Evolutionary conservation across 257 asterid genomes (phyloP).

Genomic region (Leptodermis oblonga): DNA sequence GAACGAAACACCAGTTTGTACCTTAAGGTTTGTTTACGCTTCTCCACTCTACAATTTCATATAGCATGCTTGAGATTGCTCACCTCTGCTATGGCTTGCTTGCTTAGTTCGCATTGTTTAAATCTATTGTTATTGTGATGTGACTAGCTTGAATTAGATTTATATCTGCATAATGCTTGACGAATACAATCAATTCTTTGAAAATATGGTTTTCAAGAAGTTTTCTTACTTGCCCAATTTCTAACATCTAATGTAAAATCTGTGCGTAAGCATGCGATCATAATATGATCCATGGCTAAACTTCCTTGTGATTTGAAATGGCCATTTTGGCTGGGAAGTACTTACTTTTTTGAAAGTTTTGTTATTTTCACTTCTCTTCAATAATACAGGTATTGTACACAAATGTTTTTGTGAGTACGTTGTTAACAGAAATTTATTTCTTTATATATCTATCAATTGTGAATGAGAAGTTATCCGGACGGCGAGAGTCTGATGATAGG

Average conservation of each 20-base stretch:
- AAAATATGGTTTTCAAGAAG: not conserved
- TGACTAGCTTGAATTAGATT: not conserved
- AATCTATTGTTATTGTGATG: not conserved
- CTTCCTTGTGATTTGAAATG: not conserved
- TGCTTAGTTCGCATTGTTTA: not conserved
- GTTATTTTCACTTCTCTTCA: too few species aligned
- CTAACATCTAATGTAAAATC: too few species aligned
- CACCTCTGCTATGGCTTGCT: not conserved
- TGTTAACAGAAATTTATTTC: not conserved
- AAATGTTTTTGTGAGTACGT: too few species aligned
- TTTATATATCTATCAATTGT: not conserved
- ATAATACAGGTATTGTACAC: too few species aligned
- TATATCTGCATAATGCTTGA: not conserved
- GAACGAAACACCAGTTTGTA: constrained; percentile 35
- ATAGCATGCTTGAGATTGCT: not conserved
- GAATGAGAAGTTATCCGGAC: not conserved
- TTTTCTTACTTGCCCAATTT: not conserved
- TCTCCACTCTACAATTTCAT: not conserved
- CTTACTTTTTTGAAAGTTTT: too few species aligned
- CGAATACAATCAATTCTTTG: not conserved
- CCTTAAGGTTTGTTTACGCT: constrained; percentile 49
- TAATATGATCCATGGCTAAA: not conserved
- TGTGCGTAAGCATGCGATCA: not conserved
- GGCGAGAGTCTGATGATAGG: not conserved
- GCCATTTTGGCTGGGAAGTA: not conserved